phyloP scores from a whole-genome alignment of 495 filamentous ascomycete genomes.

The Tuber indicum region DNA sequence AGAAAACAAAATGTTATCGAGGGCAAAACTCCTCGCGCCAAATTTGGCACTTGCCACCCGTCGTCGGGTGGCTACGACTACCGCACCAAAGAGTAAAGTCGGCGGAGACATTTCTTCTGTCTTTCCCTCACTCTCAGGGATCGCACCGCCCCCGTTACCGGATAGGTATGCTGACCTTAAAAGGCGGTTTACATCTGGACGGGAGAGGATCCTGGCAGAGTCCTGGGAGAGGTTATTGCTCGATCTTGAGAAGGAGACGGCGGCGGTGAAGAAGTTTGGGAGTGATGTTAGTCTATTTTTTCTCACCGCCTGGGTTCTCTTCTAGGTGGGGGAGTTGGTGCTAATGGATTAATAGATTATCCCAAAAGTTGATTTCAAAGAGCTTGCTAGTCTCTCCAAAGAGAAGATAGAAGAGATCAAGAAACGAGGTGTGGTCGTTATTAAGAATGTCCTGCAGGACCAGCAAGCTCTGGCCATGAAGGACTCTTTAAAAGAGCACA shows the following conservation, averaged over 20 bases:
- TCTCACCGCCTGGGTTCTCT: constrained; percentile 13
- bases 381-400: constrained; percentile 48
- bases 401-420: constrained; percentile 53
- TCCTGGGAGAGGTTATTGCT: constrained; percentile 67
- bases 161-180: constrained; percentile 74
- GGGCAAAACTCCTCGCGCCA: not conserved
- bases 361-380: constrained; percentile 54
- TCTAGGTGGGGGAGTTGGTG: constrained; percentile 28
- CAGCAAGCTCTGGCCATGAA: constrained; percentile 56
- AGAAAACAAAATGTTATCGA: not conserved
- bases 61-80: not conserved
- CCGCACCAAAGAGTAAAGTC: not conserved
- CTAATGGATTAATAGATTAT: constrained; percentile 47
- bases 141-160: constrained; percentile 57
- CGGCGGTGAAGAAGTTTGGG: constrained; percentile 46
- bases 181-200: constrained; percentile 53
- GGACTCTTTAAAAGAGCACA: constrained; percentile 55
- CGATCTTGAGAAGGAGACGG: constrained; percentile 52
- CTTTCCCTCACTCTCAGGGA: constrained; percentile 72
- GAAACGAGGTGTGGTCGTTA: constrained; percentile 58
- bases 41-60: not conserved
- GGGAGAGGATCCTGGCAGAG: constrained; percentile 54
- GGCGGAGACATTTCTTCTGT: constrained; percentile 73
- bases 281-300: constrained; percentile 43
- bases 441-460: constrained; percentile 58